A percentile compares a stretch with the other conserved stretches of the same genome.
phyloP scores from a whole-genome alignment of 192 early-diverging fungal species.

The Phycomyces blakesleeanus region DNA sequence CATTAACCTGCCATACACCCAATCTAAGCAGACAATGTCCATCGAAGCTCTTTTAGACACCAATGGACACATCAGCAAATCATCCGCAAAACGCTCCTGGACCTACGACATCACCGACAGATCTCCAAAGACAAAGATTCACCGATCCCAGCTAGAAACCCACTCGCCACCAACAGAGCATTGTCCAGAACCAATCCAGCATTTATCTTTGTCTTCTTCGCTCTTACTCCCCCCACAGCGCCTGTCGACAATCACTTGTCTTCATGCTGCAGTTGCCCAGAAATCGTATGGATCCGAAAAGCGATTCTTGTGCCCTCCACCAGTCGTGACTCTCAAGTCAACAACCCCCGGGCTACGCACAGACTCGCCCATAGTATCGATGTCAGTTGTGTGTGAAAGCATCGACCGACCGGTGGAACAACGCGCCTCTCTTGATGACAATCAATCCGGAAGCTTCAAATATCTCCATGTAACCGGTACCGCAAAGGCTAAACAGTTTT shows the following conservation, averaged over 20 bases:
- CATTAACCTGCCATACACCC: conserved; percentile 19
- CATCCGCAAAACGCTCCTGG: not conserved
- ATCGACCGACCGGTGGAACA: conserved; percentile 44
- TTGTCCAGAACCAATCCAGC: not conserved
- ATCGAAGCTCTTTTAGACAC: conserved; percentile 27
- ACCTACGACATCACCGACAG: not conserved
- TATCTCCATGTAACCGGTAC: conserved; percentile 75
- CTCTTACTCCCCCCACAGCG: too few relatives aligned
- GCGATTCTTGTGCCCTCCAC: conserved; percentile 76
- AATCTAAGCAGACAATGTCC: conserved; percentile 28
- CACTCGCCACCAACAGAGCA: conserved; percentile 4
- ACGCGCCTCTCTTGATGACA: conserved; percentile 48
- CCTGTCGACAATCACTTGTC: conserved; percentile 75
- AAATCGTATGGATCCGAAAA: conserved; percentile 95
- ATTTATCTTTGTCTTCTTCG: too few relatives aligned
- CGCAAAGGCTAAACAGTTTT: conserved; percentile 77
- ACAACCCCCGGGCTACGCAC: conserved; percentile 26
- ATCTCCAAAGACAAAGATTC: not conserved
- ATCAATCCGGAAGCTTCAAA: conserved; percentile 62
- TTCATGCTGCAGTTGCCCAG: conserved; percentile 82
- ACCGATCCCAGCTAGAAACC: conserved; percentile 2
- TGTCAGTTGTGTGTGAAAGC: conserved; percentile 32
- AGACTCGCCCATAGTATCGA: conserved; percentile 21
- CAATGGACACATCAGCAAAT: not conserved
- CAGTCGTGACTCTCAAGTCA: conserved; percentile 58